phyloP scores from a whole-genome alignment of 768 basidiomycete genomes.

The Kwoniella sp. region DNA sequence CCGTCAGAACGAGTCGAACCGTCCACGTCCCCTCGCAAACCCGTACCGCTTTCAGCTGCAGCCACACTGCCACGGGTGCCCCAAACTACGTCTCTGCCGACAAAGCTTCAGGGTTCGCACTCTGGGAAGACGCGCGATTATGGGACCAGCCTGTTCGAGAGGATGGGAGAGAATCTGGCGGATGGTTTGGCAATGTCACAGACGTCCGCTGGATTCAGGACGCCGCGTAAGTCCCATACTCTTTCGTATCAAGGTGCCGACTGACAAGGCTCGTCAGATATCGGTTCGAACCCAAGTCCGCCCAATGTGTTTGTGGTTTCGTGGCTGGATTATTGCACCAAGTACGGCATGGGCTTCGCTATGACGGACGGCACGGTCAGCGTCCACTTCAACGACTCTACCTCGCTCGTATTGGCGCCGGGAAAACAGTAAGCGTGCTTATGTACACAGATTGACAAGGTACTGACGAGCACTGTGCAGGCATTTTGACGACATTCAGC shows the following conservation, averaged over 20 bases:
- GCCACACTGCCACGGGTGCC: slow-evolving; percentile 14
- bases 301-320: slow-evolving; percentile 88
- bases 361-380: slow-evolving; percentile 91
- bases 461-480: slow-evolving; percentile 54
- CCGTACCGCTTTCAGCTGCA: slow-evolving; percentile 1
- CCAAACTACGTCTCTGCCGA: too few species aligned
- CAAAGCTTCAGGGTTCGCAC: not conserved
- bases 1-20: not conserved
- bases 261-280: not conserved
- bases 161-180: slow-evolving; percentile 24
- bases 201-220: slow-evolving; percentile 15
- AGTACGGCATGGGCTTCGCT: slow-evolving; percentile 99
- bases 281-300: slow-evolving; percentile 9
- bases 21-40: slow-evolving; percentile 9
- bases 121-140: slow-evolving; percentile 3
- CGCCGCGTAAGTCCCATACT: slow-evolving; percentile 23
- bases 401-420: slow-evolving; percentile 74
- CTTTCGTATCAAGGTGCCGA: not conserved
- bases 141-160: slow-evolving; percentile 22
- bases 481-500: slow-evolving; percentile 82
- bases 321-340: slow-evolving; percentile 99
- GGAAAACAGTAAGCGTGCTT: slow-evolving; percentile 70
- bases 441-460: not conserved
- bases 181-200: slow-evolving; percentile 15
- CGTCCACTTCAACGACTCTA: slow-evolving; percentile 95